These are phyloP conservation scores for Leccinum imitatum DNA, from an alignment of 768 basidiomycete species.

Conservation along the genomic window DNA sequence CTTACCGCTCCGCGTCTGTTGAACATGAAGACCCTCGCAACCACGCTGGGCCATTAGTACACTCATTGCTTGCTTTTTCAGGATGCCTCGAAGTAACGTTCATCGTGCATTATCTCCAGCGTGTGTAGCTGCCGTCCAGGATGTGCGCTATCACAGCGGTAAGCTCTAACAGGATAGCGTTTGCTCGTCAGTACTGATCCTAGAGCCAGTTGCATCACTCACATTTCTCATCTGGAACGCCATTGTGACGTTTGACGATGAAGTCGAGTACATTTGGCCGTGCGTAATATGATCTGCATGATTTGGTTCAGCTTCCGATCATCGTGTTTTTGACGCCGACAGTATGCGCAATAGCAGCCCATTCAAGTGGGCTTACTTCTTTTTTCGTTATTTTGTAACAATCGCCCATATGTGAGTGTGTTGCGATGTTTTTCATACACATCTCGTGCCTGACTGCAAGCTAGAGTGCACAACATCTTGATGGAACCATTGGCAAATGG, in stretches of 20 bases:
- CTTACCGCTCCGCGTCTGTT: background rate
- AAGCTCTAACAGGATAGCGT: background rate
- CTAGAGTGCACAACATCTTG: slow-evolving; percentile 17
- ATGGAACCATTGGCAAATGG: slow-evolving; percentile 9
- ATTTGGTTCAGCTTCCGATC: background rate
- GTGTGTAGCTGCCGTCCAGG: background rate
- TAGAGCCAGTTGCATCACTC: slow-evolving; percentile 15
- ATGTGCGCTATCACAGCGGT: background rate
- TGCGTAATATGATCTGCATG: background rate
- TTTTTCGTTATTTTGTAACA: slow-evolving; percentile 22
- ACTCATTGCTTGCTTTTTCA: background rate
- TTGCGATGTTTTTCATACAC: background rate
- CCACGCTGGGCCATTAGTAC: background rate
- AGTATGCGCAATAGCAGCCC: slow-evolving; percentile 25
- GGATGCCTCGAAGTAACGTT: background rate
- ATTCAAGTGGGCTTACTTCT: slow-evolving; percentile 32
- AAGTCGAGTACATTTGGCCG: slow-evolving; percentile 22
- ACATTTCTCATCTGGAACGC: slow-evolving; percentile 15
- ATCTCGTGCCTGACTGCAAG: background rate
- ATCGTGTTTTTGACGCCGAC: background rate
- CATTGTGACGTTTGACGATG: slow-evolving; percentile 17
- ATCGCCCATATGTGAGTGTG: slow-evolving; percentile 18
- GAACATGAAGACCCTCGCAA: background rate
- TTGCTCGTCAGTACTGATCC: background rate
- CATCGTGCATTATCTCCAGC: background rate